Evolutionary conservation across 768 basidiomycete genomes (phyloP), one percentile per base, ranked within the genome.

Genomic region (Hericium coralloides): DNA sequence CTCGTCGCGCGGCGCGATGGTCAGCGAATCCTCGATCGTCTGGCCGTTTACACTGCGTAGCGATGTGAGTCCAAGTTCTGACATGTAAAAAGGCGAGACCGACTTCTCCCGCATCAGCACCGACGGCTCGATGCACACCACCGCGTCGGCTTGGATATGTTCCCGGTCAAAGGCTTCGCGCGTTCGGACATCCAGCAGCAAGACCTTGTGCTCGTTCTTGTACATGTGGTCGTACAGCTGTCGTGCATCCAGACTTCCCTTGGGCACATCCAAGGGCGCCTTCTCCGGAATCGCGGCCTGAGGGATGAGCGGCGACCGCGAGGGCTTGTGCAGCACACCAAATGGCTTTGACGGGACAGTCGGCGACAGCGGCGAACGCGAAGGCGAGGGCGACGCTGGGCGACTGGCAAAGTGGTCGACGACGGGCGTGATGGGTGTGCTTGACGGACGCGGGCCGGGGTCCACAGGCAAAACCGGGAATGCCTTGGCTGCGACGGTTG

Each of bases 41-140:
- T 76, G 69, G 1, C 83, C 80, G 4, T 79, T 82, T 58, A 92
- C 74, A 45, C 92, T 95, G 64, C 10, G 43, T 38, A 37, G 17
- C 20, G 18, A 12, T 15, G 37, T 50, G 18, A 56, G 53, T 36
- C 60, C 38, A 12, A 36, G 37, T 17, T 14, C 20, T 10, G 25
- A 8, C 2, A 49, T 18, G 20, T 39, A 53, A 45, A 45, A 49
- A 15, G 53, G 43, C 43, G 26, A 4, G 12, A 74, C 83, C 71
- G 68, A 92, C 91, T 78, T 81, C 59, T 81, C 72, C 49, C 91
- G 79, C 56, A 76, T 64, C 20, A 92, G 75, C 4, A 95, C 81
- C 1, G 78, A 78, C 6, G 94, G 92, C 69, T 98, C 94, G 20
- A 97, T 76, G 70, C 92, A 95, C 1, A 93, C 84, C 2, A 88